A percentile compares a stretch with the other conserved stretches of the same genome.
These are phyloP conservation scores for Citrus medica DNA, from an alignment of 345 rosid species.

Conservation along the genomic window DNA sequence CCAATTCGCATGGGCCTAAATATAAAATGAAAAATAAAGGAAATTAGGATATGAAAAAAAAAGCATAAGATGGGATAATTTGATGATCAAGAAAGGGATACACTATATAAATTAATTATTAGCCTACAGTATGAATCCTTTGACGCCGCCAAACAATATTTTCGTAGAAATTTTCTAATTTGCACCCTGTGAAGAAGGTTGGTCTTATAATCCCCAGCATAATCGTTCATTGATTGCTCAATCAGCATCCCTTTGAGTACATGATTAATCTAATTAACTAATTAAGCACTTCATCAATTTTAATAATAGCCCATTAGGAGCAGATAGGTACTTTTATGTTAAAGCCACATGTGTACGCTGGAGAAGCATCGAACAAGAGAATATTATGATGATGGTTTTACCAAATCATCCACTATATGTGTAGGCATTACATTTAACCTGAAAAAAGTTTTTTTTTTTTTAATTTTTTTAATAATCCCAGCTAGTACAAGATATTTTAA, in stretches of 20 bases:
- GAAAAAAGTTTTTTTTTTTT: neutral
- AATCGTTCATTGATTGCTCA: neutral
- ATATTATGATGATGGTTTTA: slow-evolving; percentile 14
- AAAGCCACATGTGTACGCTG: slow-evolving; percentile 12
- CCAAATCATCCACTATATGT: slow-evolving; percentile 9
- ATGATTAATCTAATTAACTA: neutral
- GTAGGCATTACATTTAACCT: slow-evolving; percentile 12
- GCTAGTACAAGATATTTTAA: neutral
- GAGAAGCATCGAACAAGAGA: slow-evolving; percentile 31
- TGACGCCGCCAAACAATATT: neutral
- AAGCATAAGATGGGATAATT: neutral
- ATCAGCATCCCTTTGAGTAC: neutral
- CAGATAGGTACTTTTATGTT: neutral
- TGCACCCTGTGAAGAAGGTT: slow-evolving; percentile 1
- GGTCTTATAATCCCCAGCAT: slow-evolving; percentile 5
- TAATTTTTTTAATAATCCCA: neutral
- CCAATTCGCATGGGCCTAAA: neutral
- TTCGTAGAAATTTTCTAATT: neutral
- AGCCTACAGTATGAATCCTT: slow-evolving; percentile 5
- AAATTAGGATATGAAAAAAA: neutral
- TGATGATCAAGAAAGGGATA: neutral
- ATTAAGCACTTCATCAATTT: too few relatives aligned
- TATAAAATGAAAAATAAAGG: neutral
- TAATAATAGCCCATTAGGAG: too few relatives aligned
- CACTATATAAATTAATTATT: neutral